Evolutionary conservation across 176 grass and related monocot species (phyloP).

Genomic region (Musa beccarii): DNA sequence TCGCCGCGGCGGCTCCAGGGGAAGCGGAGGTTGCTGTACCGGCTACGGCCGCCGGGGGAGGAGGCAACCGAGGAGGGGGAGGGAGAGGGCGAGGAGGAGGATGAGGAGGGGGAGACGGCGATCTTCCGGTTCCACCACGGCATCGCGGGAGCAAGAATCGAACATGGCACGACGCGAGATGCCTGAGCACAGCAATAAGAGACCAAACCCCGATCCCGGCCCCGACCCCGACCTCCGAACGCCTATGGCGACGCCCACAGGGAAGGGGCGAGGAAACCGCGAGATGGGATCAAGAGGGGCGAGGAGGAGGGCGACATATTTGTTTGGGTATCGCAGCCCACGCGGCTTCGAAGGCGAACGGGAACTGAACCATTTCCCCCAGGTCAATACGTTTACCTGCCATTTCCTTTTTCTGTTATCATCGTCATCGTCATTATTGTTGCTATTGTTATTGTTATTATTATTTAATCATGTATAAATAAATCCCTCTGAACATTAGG

Average conservation of each 20-base stretch:
- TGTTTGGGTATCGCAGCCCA: neutral
- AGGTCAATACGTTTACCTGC: too few species aligned
- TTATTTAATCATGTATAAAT: too few species aligned
- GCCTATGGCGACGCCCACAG: neutral
- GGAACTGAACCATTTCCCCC: too few species aligned
- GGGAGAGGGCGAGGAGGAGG: constrained; percentile 8
- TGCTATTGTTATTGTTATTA: too few species aligned
- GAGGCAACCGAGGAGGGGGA: constrained; percentile 20
- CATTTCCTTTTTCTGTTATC: too few species aligned
- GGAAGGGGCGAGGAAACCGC: neutral
- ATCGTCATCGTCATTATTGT: too few species aligned
- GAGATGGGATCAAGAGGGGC: neutral
- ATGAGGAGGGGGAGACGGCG: constrained; percentile 42
- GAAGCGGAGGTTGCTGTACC: constrained; percentile 19
- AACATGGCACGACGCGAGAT: neutral
- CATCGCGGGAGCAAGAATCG: constrained; percentile 19
- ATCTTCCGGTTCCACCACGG: constrained; percentile 51
- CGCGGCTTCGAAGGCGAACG: neutral
- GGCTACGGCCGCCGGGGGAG: neutral
- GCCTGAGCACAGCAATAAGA: neutral
- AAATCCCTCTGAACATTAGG: too few species aligned
- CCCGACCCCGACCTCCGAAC: neutral
- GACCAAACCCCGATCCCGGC: neutral
- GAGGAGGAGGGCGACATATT: neutral
- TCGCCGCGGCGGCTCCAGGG: constrained; percentile 40